These are phyloP conservation scores for Sporothrix globosa DNA, from an alignment of 2,329 filamentous ascomycete species.

Conservation along the genomic window DNA sequence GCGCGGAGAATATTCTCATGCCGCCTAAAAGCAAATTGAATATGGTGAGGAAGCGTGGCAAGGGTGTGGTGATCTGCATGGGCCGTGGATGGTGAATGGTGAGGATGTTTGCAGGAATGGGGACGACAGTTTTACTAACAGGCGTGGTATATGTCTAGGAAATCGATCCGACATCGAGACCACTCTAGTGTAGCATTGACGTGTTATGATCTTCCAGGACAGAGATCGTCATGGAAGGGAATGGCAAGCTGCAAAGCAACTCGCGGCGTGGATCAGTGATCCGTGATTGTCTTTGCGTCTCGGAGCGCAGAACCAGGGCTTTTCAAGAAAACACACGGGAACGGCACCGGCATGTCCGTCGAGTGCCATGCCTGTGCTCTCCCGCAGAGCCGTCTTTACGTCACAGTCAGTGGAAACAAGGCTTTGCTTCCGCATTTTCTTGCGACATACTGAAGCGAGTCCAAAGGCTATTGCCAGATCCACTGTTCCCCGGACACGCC, in stretches of 20 bases:
- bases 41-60: constrained; percentile 19
- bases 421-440: neutral
- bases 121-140: neutral
- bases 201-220: neutral
- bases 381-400: constrained; percentile 12
- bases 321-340: neutral
- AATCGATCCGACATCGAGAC: neutral
- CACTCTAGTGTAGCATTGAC: neutral
- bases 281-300: neutral
- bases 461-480: neutral
- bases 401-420: constrained; percentile 13
- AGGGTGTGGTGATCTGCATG: neutral
- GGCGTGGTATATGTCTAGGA: neutral
- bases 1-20: constrained; percentile 22
- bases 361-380: neutral
- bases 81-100: neutral
- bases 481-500: neutral
- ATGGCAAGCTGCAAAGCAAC: neutral
- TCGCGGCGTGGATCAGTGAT: neutral
- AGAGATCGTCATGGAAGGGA: neutral
- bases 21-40: constrained; percentile 14
- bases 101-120: neutral
- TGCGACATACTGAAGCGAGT: constrained; percentile 3
- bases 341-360: neutral
- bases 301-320: neutral